A percentile compares a stretch with the other conserved stretches of the same genome.
phyloP scores from a whole-genome alignment of 2,329 filamentous ascomycete genomes.

The Didymella pinodella region DNA sequence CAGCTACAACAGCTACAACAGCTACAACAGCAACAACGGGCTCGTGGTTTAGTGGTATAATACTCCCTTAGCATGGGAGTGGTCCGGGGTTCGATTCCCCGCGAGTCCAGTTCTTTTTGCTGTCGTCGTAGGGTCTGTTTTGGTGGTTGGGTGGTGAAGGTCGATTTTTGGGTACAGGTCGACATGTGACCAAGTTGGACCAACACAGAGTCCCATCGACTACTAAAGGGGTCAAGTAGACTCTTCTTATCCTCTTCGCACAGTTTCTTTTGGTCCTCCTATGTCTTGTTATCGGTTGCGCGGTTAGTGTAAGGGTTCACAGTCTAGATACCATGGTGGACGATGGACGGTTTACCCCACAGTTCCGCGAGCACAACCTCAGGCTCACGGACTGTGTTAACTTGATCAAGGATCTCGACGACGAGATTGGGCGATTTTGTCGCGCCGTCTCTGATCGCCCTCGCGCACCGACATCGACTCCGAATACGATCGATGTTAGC shows the following conservation, averaged over 20 bases:
- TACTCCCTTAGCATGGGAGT: conserved; percentile 23
- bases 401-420: no score
- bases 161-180: background rate
- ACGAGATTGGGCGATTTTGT: no score
- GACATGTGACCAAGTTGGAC: background rate
- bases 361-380: no score
- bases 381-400: background rate
- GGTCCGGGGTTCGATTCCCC: conserved; percentile 28
- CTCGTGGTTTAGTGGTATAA: conserved; percentile 18
- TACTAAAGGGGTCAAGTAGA: background rate
- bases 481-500: no score
- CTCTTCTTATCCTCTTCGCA: background rate
- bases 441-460: no score
- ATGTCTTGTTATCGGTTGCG: background rate
- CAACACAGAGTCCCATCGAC: background rate
- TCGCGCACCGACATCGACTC: no score
- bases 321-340: background rate
- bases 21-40: background rate
- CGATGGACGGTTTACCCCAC: no score
- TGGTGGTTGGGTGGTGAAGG: background rate
- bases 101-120: conserved; percentile 20
- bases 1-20: background rate
- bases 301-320: background rate
- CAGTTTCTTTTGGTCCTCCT: background rate
- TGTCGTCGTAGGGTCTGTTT: background rate